Evolutionary conservation across 768 basidiomycete genomes (phyloP), one percentile per base, ranked within the genome.

Genomic region (Cyclocybe aegerita): DNA sequence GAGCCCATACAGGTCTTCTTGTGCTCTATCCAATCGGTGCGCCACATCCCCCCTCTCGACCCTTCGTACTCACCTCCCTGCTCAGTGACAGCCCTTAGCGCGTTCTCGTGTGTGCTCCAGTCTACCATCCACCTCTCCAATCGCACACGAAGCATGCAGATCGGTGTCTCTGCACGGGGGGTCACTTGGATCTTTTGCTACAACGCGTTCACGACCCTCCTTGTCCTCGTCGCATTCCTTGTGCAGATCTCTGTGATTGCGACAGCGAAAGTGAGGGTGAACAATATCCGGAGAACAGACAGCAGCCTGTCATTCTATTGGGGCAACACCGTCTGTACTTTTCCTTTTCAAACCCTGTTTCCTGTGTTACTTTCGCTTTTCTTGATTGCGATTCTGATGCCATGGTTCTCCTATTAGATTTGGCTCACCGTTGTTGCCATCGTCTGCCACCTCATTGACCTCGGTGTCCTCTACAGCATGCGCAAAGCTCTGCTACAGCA

Each of bases 21-120:
- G 41, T 60, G 10, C 34, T 60, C 4, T 58, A 46, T 31, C 59
- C 59, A n/a, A 48, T 60, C 9, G 59, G 59, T 56, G 42, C 9
- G 46, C 42, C 10, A 15, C 43, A 12, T 9, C 33, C 14, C 7
- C 4, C 17, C 4, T 10, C n/a, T 14, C 8, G 10, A 7, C 14
- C 30, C 11, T 15, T 35, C 29, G 17, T 9, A 42, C 23, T 42
- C 16, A 35, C 23, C 30, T 11, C 7, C n/a, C 37, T 15, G 14
- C n/a, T 46, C 10, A 57, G 56, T 43, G 2, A 47, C 56, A 6
- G 42, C 41, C 15, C 42, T 57, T 12, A 50, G 39, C 23, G 23
- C 43, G 29, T 32, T 57, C 9, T 38, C 31, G 29, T 57, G 52
- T 45, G 31, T 39, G 11, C 37, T 53, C 8, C 52, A 51, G 12